These are phyloP conservation scores for Goffeauzyma gilvescens DNA, from an alignment of 768 basidiomycete genomes.

Conservation along the genomic window DNA sequence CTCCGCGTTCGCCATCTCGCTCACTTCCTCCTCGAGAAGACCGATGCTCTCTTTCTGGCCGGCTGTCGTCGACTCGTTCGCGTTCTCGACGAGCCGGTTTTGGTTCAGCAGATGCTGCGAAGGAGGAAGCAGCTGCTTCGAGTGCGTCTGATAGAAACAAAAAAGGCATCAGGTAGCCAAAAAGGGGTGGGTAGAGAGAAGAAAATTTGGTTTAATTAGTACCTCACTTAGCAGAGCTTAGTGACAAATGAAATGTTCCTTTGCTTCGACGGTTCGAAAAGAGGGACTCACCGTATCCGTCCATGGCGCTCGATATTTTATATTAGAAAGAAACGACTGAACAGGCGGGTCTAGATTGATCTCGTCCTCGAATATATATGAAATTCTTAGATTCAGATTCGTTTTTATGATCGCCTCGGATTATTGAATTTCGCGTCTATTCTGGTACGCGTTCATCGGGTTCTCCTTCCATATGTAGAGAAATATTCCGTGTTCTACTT, in stretches of 20 bases:
- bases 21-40: conserved; percentile 3
- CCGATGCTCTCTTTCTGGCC: conserved; percentile 1
- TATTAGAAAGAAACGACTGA: too few species aligned
- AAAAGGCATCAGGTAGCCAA: background rate
- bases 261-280: too few species aligned
- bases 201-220: background rate
- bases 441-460: too few species aligned
- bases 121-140: conserved; percentile 26
- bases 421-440: too few species aligned
- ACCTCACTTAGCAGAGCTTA: too few species aligned
- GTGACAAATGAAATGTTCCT: too few species aligned
- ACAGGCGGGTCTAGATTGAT: too few species aligned
- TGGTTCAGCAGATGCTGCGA: conserved; percentile 14
- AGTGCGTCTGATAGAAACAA: conserved; percentile 21
- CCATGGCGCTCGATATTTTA: background rate
- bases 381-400: too few species aligned
- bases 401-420: too few species aligned
- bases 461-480: too few species aligned
- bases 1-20: conserved; percentile 9
- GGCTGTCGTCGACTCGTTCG: background rate
- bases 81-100: background rate
- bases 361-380: too few species aligned
- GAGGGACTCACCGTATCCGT: conserved; percentile 9
- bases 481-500: too few species aligned
- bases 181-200: background rate